Percentiles rank a stretch among this genome's conserved stretches.
phyloP scores from a whole-genome alignment of 2,329 filamentous ascomycete genomes.

The Cladophialophora chaetospira region DNA sequence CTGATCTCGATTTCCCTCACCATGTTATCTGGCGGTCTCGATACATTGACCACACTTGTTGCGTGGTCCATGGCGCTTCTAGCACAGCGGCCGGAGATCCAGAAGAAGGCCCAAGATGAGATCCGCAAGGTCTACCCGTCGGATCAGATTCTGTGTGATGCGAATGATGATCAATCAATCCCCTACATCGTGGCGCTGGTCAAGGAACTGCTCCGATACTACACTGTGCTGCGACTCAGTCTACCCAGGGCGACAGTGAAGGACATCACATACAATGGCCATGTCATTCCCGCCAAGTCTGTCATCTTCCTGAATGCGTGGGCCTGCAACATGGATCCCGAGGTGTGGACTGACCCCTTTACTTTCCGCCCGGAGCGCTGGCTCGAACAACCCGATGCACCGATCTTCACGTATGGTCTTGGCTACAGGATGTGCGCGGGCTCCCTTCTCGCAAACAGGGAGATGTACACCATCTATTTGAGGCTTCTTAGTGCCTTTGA shows the following conservation, averaged over 20 bases:
- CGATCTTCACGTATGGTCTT: constrained; percentile 66
- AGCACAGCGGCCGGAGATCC: constrained; percentile 62
- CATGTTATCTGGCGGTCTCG: constrained; percentile 68
- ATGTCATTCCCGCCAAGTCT: constrained; percentile 62
- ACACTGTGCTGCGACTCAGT: constrained; percentile 63
- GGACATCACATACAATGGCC: constrained; percentile 60
- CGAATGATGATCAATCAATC: constrained; percentile 65
- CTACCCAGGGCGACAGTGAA: constrained; percentile 64
- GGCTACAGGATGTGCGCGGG: constrained; percentile 70
- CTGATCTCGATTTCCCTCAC: constrained; percentile 67
- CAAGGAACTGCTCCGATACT: constrained; percentile 63
- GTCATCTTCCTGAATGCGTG: constrained; percentile 68
- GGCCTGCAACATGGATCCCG: constrained; percentile 67
- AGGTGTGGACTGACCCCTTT: constrained; percentile 61
- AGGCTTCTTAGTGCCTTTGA: constrained; percentile 64
- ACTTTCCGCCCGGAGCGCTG: constrained; percentile 64
- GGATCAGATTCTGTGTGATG: constrained; percentile 57
- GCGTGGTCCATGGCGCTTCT: constrained; percentile 66
- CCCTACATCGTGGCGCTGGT: constrained; percentile 65
- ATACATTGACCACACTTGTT: constrained; percentile 67
- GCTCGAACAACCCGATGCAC: constrained; percentile 64
- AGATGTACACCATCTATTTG: constrained; percentile 66
- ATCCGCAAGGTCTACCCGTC: constrained; percentile 58
- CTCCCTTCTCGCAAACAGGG: constrained; percentile 63
- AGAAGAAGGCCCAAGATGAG: constrained; percentile 60